Percentiles rank a stretch among this genome's conserved stretches.
These are phyloP conservation scores for Coprinopsis sp. DNA, from an alignment of 768 basidiomycete genomes.

Conservation along the genomic window DNA sequence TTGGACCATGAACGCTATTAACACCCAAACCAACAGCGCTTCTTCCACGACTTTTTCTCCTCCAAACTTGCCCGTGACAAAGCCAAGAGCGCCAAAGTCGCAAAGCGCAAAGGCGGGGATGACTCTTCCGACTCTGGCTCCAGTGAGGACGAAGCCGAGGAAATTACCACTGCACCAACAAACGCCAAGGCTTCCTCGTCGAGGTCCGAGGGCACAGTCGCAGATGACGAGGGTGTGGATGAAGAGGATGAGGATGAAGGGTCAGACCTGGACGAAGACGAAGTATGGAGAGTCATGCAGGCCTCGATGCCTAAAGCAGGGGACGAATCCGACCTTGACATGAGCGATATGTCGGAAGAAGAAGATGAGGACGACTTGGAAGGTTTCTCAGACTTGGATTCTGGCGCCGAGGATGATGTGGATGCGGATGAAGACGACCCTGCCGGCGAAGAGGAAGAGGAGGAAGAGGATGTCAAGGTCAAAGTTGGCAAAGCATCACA, in stretches of 20 bases:
- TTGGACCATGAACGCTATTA: background rate
- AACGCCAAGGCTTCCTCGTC: constrained; percentile 32
- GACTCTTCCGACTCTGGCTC: constrained; percentile 36
- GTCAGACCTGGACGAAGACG: constrained; percentile 35
- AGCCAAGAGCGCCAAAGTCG: constrained; percentile 38
- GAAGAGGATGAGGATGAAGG: constrained; percentile 44
- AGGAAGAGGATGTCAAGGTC: constrained; percentile 24
- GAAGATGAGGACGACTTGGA: constrained; percentile 26
- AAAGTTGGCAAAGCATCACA: constrained; percentile 26
- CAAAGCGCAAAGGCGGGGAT: constrained; percentile 33
- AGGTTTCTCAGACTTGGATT: constrained; percentile 15
- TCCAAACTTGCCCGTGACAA: constrained; percentile 57
- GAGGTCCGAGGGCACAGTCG: constrained; percentile 35
- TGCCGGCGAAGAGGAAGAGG: constrained; percentile 23
- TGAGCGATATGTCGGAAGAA: constrained; percentile 34
- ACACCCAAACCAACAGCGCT: constrained; percentile 45
- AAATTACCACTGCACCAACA: constrained; percentile 32
- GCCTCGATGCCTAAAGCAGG: constrained; percentile 68
- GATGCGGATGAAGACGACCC: constrained; percentile 13
- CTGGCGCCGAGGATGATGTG: constrained; percentile 20
- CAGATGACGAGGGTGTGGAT: constrained; percentile 33
- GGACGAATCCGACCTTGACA: constrained; percentile 41
- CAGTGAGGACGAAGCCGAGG: constrained; percentile 28
- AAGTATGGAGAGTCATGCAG: constrained; percentile 96
- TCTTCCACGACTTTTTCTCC: constrained; percentile 89